Base-by-base conservation (phyloP, 164 flowering plant species). In the Aristolochia contorta region DNA sequence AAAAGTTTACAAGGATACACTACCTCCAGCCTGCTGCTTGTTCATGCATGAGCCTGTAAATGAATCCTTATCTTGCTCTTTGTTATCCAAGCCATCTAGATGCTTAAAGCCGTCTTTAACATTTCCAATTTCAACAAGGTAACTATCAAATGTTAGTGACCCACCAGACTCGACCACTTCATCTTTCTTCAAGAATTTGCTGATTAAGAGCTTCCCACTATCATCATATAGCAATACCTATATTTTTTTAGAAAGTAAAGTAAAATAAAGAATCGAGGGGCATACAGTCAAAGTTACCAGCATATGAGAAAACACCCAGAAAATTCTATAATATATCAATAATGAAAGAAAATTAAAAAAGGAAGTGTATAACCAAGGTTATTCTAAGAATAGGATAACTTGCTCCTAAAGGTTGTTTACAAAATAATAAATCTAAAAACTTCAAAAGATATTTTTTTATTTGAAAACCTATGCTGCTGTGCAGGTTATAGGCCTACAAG, bases 151-250 rank as follows among this genome's bases (percentile, higher is more conserved):
- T 16, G 79, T 62, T 54, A 89, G 56, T 23, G 83, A 67, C 69
- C 77, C 84, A 19, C 93, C 93, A 24, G 81, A 62, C 54, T 54
- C 67, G 33, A 92, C 74, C 24, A 63, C 68, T 65, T 89, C 93
- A 45, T 78, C 85, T 14, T 73, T 77, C 69, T 82, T 87, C 79
- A 89, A 51, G 21, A 80, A 67, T 70, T 78, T 84, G 52, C 82
- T 77, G 19, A 75, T 80, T 76, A 87, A 60, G 19, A 82, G 77
- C 64, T 78, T 75, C 65, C 81, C 81, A 57, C 72, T 69, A 7
- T 83, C 94, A 75, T 89, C 96, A 58, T 81, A 87, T 20, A 93
- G 89, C 75, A 65, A 67, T 24, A 82, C 74, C 96, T 91, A 78
- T 0, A 60, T 49, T 27, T 23, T 56, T 20, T 1, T 13, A 9